These are phyloP conservation scores for Hyaloscypha hepaticicola DNA, from an alignment of 495 filamentous ascomycete species.

Conservation along the genomic window DNA sequence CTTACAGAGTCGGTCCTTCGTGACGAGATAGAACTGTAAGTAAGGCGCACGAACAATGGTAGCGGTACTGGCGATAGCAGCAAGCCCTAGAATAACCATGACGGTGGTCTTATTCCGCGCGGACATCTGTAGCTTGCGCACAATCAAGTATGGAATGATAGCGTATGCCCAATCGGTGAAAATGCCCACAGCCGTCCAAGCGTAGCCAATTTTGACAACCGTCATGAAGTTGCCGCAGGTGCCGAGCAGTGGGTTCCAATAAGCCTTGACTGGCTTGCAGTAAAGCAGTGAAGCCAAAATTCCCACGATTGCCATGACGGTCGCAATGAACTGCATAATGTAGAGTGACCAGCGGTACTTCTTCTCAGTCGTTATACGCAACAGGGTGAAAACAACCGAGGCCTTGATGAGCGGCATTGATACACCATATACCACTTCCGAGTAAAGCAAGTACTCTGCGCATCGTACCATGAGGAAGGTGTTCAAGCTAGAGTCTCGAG, in stretches of 20 bases:
- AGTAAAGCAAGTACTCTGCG: slow-evolving; percentile 3
- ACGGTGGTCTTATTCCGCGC: slow-evolving; percentile 1
- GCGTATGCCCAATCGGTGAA: slow-evolving; percentile 5
- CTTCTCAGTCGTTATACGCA: slow-evolving; percentile 4
- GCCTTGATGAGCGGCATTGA: slow-evolving; percentile 6
- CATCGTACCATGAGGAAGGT: slow-evolving; percentile 6
- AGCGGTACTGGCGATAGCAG: slow-evolving; percentile 3
- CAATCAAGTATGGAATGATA: slow-evolving; percentile 6
- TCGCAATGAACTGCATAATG: slow-evolving; percentile 3
- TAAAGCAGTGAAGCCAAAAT: slow-evolving; percentile 3
- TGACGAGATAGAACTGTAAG: neutral
- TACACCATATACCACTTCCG: neutral
- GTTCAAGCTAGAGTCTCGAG: slow-evolving; percentile 3
- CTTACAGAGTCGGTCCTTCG: slow-evolving; percentile 4
- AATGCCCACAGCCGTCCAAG: slow-evolving; percentile 2
- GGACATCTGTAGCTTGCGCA: slow-evolving; percentile 7
- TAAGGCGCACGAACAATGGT: slow-evolving; percentile 5
- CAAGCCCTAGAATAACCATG: slow-evolving; percentile 5
- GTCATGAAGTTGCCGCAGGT: slow-evolving; percentile 3
- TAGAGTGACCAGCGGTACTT: slow-evolving; percentile 8
- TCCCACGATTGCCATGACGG: slow-evolving; percentile 3
- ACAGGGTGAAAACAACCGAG: slow-evolving; percentile 4
- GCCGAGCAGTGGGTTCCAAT: slow-evolving; percentile 3
- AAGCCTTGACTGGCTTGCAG: slow-evolving; percentile 7
- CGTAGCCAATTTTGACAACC: slow-evolving; percentile 5